phyloP scores from a whole-genome alignment of 345 rosid species.

The Populus tremula region DNA sequence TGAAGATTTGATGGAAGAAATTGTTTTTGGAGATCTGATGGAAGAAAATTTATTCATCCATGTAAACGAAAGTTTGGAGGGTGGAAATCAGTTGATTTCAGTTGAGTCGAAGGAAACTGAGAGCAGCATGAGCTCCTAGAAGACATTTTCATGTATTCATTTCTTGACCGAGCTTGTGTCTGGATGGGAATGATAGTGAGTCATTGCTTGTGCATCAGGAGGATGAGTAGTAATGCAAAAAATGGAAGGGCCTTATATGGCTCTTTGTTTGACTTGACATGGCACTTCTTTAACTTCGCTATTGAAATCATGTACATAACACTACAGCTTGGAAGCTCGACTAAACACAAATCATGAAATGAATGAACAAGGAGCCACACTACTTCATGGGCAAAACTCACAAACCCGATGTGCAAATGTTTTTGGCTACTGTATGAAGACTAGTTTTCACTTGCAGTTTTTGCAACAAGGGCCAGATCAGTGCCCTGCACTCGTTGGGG shows the following conservation, averaged over 20 bases:
- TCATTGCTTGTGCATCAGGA: conserved; percentile 3
- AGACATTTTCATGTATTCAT: neutral
- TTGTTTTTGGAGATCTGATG: conserved; percentile 56
- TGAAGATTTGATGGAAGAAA: conserved; percentile 58
- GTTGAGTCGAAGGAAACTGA: conserved; percentile 33
- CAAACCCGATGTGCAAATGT: neutral
- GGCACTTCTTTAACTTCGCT: conserved; percentile 6
- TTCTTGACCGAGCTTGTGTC: neutral
- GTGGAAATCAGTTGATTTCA: conserved; percentile 15
- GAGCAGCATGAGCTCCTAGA: conserved; percentile 26
- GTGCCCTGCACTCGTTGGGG: neutral
- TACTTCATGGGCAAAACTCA: neutral
- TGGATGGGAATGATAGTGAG: neutral
- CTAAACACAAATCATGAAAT: neutral
- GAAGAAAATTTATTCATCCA: conserved; percentile 48
- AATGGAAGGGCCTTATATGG: neutral
- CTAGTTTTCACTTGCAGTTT: neutral
- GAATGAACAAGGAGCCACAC: neutral
- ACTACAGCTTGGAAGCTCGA: neutral
- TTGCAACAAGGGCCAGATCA: neutral
- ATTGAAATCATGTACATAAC: conserved; percentile 12
- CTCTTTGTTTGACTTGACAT: neutral
- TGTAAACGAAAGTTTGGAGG: conserved; percentile 21
- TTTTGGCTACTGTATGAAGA: neutral
- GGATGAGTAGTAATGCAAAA: neutral